These are phyloP conservation scores for Lycium barbarum DNA, from an alignment of 257 asterid species.

Conservation along the genomic window DNA sequence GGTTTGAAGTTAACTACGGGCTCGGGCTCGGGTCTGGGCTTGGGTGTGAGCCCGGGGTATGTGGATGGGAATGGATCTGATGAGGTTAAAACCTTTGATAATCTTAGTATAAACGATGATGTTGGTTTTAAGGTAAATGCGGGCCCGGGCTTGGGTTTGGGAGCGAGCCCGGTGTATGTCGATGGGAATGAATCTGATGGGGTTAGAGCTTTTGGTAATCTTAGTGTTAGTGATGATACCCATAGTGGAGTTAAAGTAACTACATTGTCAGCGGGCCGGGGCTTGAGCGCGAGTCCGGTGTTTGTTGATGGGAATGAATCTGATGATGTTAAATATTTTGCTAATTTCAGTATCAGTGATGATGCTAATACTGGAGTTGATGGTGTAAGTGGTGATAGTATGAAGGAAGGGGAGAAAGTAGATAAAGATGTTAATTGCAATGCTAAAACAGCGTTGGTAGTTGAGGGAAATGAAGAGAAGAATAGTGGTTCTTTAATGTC, in stretches of 20 bases:
- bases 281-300: conserved; percentile 26
- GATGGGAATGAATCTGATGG: conserved; percentile 72
- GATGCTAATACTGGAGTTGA: conserved; percentile 45
- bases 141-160: background rate
- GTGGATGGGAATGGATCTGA: conserved; percentile 66
- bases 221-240: conserved; percentile 59
- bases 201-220: conserved; percentile 69
- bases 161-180: conserved; percentile 36
- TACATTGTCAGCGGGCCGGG: conserved; percentile 34
- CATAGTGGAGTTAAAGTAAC: conserved; percentile 49
- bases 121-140: conserved; percentile 52
- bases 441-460: conserved; percentile 12
- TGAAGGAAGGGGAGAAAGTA: conserved; percentile 40
- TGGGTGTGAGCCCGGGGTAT: conserved; percentile 31
- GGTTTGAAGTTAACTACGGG: conserved; percentile 52
- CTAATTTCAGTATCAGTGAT: conserved; percentile 68
- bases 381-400: conserved; percentile 34
- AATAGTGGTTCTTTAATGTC: conserved; percentile 43
- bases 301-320: conserved; percentile 58
- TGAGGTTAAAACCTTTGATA: conserved; percentile 72
- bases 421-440: conserved; percentile 25
- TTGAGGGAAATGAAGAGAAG: conserved; percentile 41
- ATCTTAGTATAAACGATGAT: conserved; percentile 65
- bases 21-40: conserved; percentile 14
- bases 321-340: conserved; percentile 74